phyloP scores from a whole-genome alignment of 352 stramenopile species.

The Globisporangium iwayamae region DNA sequence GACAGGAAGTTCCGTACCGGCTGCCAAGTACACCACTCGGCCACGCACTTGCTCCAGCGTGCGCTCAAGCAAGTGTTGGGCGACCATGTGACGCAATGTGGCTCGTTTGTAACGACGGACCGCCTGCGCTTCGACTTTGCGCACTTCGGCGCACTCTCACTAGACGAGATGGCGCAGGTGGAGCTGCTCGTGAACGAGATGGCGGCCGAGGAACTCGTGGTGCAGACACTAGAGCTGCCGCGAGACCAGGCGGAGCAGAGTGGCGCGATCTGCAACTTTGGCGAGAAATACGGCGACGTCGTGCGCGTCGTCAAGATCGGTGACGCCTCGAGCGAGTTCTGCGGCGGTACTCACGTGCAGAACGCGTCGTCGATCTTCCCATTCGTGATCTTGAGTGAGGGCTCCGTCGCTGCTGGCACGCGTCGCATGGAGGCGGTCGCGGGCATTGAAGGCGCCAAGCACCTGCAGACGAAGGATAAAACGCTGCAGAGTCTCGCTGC shows the following conservation, averaged over 20 bases:
- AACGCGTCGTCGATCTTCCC: constrained; percentile 52
- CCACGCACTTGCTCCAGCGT: constrained; percentile 73
- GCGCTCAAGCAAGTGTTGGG: constrained; percentile 66
- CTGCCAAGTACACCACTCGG: constrained; percentile 68
- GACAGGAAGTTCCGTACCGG: constrained; percentile 44
- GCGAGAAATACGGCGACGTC: constrained; percentile 79
- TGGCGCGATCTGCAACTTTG: constrained; percentile 76
- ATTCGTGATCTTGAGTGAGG: constrained; percentile 73
- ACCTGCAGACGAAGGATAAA: constrained; percentile 60
- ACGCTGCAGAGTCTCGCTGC: constrained; percentile 41
- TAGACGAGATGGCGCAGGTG: constrained; percentile 56
- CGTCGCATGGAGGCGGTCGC: constrained; percentile 67
- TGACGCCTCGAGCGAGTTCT: constrained; percentile 63
- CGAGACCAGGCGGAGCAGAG: constrained; percentile 50
- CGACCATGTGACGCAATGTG: constrained; percentile 69
- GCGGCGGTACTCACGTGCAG: constrained; percentile 66
- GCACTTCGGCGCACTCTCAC: constrained; percentile 65
- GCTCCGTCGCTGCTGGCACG: constrained; percentile 74
- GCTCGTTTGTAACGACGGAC: constrained; percentile 57
- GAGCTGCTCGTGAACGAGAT: constrained; percentile 58
- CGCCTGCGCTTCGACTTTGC: constrained; percentile 82
- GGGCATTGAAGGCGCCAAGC: constrained; percentile 41
- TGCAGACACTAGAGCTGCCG: constrained; percentile 41
- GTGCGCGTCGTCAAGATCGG: constrained; percentile 73
- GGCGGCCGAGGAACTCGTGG: constrained; percentile 31